A percentile compares a stretch with the other conserved stretches of the same genome.
Conservation (phyloP, 768 basidiomycete species). For the Leccinum sublutescens region DNA sequence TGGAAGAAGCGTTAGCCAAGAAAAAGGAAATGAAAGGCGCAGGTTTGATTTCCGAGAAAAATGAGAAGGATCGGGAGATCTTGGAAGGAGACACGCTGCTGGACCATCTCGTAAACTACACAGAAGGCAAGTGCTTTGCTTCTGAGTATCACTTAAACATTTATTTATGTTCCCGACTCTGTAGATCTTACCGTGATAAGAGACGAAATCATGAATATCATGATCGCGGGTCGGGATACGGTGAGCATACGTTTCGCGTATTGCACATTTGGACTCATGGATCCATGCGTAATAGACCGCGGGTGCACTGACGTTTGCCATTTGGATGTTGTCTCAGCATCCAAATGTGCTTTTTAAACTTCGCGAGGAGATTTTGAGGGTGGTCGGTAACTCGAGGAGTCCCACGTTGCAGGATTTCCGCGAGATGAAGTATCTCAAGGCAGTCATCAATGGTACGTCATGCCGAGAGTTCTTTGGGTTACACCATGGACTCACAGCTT, state of each 20-base stretch:
- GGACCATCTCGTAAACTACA: slow-evolving; percentile 30
- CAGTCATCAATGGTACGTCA: slow-evolving; percentile 36
- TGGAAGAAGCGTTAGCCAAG: slow-evolving; percentile 45
- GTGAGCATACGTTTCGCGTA: slow-evolving; percentile 16
- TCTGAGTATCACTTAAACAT: background rate
- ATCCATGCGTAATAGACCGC: slow-evolving; percentile 25
- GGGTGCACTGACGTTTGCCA: slow-evolving; percentile 27
- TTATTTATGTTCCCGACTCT: background rate
- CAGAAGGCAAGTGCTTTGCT: slow-evolving; percentile 21
- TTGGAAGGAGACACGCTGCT: slow-evolving; percentile 30
- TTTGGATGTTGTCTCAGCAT: slow-evolving; percentile 31
- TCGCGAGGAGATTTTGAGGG: slow-evolving; percentile 29
- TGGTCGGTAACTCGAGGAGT: slow-evolving; percentile 26
- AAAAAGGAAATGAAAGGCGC: slow-evolving; percentile 29
- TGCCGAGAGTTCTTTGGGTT: background rate
- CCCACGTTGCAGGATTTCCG: slow-evolving; percentile 34
- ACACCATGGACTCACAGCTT: slow-evolving; percentile 1
- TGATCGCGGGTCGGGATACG: slow-evolving; percentile 38
- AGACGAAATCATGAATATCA: slow-evolving; percentile 38
- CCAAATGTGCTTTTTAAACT: slow-evolving; percentile 29
- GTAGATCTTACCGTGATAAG: slow-evolving; percentile 32
- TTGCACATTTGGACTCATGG: background rate
- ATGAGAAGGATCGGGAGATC: slow-evolving; percentile 7
- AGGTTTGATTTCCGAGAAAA: slow-evolving; percentile 16
- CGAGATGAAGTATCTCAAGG: slow-evolving; percentile 40